Evolutionary conservation across 768 basidiomycete genomes (phyloP).

Genomic region (Dendrothele bispora): DNA sequence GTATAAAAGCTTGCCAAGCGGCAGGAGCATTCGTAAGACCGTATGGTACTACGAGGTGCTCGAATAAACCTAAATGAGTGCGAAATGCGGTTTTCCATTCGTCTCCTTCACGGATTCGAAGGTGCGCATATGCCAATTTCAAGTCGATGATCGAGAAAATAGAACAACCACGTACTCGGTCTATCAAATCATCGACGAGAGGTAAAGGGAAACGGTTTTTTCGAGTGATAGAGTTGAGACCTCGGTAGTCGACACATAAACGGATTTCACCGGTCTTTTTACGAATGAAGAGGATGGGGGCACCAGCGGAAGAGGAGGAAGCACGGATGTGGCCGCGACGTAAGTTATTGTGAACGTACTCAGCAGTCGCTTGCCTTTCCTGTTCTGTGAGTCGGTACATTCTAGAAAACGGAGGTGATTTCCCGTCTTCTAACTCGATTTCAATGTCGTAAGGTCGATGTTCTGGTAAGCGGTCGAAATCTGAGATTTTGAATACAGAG

Average conservation of each 20-base stretch:
- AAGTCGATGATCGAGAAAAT: slow-evolving; percentile 36
- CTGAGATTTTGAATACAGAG: slow-evolving; percentile 22
- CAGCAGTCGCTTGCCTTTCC: slow-evolving; percentile 20
- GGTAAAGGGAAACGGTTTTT: slow-evolving; percentile 29
- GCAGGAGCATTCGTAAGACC: slow-evolving; percentile 40
- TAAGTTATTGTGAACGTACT: slow-evolving; percentile 24
- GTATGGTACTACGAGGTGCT: slow-evolving; percentile 38
- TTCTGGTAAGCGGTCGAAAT: slow-evolving; percentile 25
- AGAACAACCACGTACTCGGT: slow-evolving; percentile 25
- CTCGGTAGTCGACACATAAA: slow-evolving; percentile 26
- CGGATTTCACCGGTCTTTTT: slow-evolving; percentile 21
- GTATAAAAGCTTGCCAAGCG: slow-evolving; percentile 42
- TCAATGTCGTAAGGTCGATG: slow-evolving; percentile 34
- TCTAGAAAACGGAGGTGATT: slow-evolving; percentile 29
- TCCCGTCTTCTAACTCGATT: slow-evolving; percentile 33
- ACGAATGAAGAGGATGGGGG: slow-evolving; percentile 14
- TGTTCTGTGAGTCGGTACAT: slow-evolving; percentile 31
- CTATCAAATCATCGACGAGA: slow-evolving; percentile 29
- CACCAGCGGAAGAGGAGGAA: slow-evolving; percentile 9
- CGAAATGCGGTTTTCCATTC: slow-evolving; percentile 46
- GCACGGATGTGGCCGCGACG: slow-evolving; percentile 22
- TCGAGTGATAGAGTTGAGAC: slow-evolving; percentile 29
- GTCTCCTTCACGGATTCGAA: slow-evolving; percentile 37
- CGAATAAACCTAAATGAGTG: slow-evolving; percentile 34
- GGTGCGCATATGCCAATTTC: slow-evolving; percentile 33